Conservation (phyloP, 1,139 yeast species). For the Hansenula sp. region DNA sequence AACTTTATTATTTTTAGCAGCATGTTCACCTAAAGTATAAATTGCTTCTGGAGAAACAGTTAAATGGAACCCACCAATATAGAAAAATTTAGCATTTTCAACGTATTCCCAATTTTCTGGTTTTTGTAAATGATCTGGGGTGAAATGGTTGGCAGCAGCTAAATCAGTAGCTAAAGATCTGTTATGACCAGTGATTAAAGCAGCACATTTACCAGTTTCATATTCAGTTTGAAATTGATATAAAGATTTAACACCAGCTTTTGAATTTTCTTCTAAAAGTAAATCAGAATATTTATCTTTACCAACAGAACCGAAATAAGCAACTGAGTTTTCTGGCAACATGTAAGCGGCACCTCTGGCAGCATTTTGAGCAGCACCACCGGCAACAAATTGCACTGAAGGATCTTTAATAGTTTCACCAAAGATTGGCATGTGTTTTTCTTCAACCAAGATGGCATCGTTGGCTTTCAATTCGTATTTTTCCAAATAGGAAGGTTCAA, state of each 20-base stretch:
- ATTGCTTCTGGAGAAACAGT: constrained; percentile 97
- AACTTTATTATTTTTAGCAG: constrained; percentile 80
- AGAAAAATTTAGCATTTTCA: constrained; percentile 74
- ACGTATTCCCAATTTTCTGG: constrained; percentile 90
- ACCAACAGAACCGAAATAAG: constrained; percentile 96
- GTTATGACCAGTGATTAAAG: constrained; percentile 80
- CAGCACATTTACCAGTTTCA: constrained; percentile 98
- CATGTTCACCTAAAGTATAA: constrained; percentile 83
- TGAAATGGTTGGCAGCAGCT: constrained; percentile 98
- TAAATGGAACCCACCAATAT: constrained; percentile 97
- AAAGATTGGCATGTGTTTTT: constrained; percentile 80
- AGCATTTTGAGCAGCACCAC: constrained; percentile 99
- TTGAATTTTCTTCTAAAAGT: constrained; percentile 74
- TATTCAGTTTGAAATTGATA: constrained; percentile 74
- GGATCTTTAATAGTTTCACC: constrained; percentile 65
- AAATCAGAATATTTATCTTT: constrained; percentile 82
- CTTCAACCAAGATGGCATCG: constrained; percentile 92
- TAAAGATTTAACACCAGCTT: constrained; percentile 83
- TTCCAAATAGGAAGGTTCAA: constrained; percentile 59
- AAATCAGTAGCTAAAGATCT: constrained; percentile 94
- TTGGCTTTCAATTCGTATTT: constrained; percentile 85
- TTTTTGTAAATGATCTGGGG: constrained; percentile 77
- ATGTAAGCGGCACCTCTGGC: constrained; percentile 98
- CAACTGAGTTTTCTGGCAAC: constrained; percentile 77
- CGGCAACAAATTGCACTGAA: constrained; percentile 77